A percentile compares a stretch with the other conserved stretches of the same genome.
Evolutionary conservation across 257 asterid species (phyloP).

Genomic region (Capsicum baccatum): DNA sequence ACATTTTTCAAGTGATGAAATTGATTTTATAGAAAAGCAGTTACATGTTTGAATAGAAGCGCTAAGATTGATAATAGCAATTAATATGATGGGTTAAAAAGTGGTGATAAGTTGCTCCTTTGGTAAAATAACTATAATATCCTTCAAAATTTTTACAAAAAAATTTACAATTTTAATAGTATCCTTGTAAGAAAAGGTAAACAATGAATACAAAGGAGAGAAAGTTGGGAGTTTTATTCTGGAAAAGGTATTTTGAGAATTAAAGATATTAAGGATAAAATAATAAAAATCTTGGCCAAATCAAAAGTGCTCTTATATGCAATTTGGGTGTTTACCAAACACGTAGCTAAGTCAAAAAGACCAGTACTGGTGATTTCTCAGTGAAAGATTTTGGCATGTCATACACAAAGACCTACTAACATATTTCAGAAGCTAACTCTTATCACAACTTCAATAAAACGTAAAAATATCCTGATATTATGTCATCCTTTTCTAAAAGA

Average conservation of each 20-base stretch:
- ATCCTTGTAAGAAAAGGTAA: not conserved
- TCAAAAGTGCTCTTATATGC: too few relatives aligned
- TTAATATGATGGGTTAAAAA: not conserved
- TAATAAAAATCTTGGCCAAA: too few relatives aligned
- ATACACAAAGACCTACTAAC: not conserved
- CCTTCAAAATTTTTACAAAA: too few relatives aligned
- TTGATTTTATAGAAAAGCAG: not conserved
- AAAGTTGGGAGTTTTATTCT: too few relatives aligned
- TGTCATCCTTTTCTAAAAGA: not conserved
- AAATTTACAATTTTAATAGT: too few relatives aligned
- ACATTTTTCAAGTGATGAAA: not conserved
- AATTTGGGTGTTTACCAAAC: too few relatives aligned
- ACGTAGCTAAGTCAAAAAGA: too few relatives aligned
- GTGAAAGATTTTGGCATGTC: slow-evolving; percentile 8
- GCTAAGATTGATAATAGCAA: not conserved
- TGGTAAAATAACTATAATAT: too few relatives aligned
- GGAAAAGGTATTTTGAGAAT: too few relatives aligned
- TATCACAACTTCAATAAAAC: not conserved
- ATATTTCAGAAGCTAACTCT: slow-evolving; percentile 1
- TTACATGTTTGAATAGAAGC: not conserved
- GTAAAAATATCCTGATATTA: not conserved
- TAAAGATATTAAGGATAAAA: too few relatives aligned
- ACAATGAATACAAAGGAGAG: too few relatives aligned
- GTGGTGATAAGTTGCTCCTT: not conserved
- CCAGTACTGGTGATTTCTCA: not conserved